Evolutionary conservation across 2,329 filamentous ascomycete species (phyloP).

Genomic region (Fusarium equiseti): DNA sequence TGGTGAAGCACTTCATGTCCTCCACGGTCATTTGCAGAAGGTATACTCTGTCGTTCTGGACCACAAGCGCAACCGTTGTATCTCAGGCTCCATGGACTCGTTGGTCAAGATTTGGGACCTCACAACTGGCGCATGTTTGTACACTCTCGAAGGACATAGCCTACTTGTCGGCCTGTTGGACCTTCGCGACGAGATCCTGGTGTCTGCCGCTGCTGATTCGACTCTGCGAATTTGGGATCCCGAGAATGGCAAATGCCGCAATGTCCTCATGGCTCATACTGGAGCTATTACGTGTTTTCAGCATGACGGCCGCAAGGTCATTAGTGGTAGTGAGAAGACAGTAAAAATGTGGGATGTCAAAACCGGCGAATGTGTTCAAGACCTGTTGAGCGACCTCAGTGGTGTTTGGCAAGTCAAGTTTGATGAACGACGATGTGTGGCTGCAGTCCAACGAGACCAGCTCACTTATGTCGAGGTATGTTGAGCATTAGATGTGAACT

Average conservation of each 20-base stretch:
- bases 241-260: constrained; percentile 89
- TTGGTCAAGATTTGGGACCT: constrained; percentile 98
- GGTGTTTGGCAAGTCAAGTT: constrained; percentile 99
- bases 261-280: constrained; percentile 90
- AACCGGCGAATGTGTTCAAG: constrained; percentile 91
- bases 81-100: constrained; percentile 98
- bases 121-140: constrained; percentile 83
- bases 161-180: constrained; percentile 93
- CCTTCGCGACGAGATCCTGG: constrained; percentile 87
- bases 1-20: constrained; percentile 84
- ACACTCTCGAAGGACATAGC: constrained; percentile 92
- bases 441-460: constrained; percentile 91
- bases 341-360: constrained; percentile 99
- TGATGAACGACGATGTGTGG: constrained; percentile 93
- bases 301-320: constrained; percentile 95
- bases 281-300: constrained; percentile 99
- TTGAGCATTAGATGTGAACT: constrained; percentile 9
- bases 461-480: constrained; percentile 96
- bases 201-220: constrained; percentile 94
- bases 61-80: constrained; percentile 90
- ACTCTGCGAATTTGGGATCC: constrained; percentile 98
- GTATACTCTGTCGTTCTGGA: constrained; percentile 98
- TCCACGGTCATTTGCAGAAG: constrained; percentile 90
- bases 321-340: constrained; percentile 93
- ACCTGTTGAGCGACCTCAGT: constrained; percentile 90